Percentiles rank a stretch among this genome's conserved stretches.
Conservation (phyloP, 257 asterid species). For the Paraleonurus japonicus region DNA sequence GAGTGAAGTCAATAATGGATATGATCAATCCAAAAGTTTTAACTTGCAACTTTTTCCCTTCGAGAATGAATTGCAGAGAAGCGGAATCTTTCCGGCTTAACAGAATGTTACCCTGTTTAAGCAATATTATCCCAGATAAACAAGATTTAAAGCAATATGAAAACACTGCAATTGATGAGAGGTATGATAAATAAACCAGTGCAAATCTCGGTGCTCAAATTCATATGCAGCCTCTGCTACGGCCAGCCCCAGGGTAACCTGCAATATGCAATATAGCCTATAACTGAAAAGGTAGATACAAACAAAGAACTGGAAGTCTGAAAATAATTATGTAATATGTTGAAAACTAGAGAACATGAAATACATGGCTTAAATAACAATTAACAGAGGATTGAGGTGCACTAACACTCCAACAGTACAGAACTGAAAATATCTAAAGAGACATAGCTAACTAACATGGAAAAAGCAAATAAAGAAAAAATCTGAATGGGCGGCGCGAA, state of each 20-base stretch:
- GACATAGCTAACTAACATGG: too few species aligned
- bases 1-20: slow-evolving; percentile 92
- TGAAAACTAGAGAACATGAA: too few species aligned
- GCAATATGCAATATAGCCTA: slow-evolving; percentile 30
- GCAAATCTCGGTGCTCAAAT: slow-evolving; percentile 95
- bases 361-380: too few species aligned
- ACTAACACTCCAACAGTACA: too few species aligned
- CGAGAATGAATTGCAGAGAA: slow-evolving; percentile 65
- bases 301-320: too few species aligned
- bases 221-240: slow-evolving; percentile 93
- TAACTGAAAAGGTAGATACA: slow-evolving; percentile 18
- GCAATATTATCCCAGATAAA: slow-evolving; percentile 17
- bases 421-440: too few species aligned
- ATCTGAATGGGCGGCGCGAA: too few species aligned
- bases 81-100: slow-evolving; percentile 61
- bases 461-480: too few species aligned
- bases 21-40: slow-evolving; percentile 69
- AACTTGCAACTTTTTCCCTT: slow-evolving; percentile 57
- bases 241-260: slow-evolving; percentile 88
- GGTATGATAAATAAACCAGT: slow-evolving; percentile 59
- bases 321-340: too few species aligned
- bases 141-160: slow-evolving; percentile 21
- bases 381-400: too few species aligned
- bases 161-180: slow-evolving; percentile 19
- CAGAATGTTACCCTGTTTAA: slow-evolving; percentile 79